Percentiles rank a stretch among this genome's conserved stretches.
Evolutionary conservation across 176 grass and related monocot genomes (phyloP).

Genomic region (Bonia amplexicaulis): DNA sequence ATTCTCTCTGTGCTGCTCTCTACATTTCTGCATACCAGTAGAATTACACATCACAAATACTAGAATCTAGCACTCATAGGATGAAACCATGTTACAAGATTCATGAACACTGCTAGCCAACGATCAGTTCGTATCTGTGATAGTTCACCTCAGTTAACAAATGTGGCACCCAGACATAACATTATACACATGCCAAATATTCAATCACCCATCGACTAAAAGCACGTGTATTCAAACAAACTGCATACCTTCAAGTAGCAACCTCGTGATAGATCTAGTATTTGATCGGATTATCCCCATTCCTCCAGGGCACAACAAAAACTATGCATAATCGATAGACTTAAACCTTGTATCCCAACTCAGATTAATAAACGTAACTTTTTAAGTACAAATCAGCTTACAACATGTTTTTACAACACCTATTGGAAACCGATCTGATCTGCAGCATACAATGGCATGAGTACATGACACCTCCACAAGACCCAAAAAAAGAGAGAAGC

Average conservation of each 20-base stretch:
- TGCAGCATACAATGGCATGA: neutral
- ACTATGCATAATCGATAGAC: neutral
- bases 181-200: neutral
- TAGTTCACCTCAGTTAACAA: neutral
- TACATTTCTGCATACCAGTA: neutral
- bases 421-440: slow-evolving; percentile 18
- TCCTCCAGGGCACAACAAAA: neutral
- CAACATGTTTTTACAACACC: slow-evolving; percentile 32
- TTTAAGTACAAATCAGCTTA: slow-evolving; percentile 4
- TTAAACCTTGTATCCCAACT: neutral
- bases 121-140: neutral
- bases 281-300: neutral
- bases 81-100: neutral
- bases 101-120: neutral
- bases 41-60: neutral
- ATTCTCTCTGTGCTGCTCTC: neutral
- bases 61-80: neutral
- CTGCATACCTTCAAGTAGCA: neutral
- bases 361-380: neutral
- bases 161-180: neutral
- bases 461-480: slow-evolving; percentile 11
- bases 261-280: neutral
- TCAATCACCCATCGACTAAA: neutral
- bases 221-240: neutral
- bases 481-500: neutral